Percentiles rank a stretch among this genome's conserved stretches.
phyloP scores from a whole-genome alignment of 352 stramenopile genomes.

The Proteromonas lacertae region DNA sequence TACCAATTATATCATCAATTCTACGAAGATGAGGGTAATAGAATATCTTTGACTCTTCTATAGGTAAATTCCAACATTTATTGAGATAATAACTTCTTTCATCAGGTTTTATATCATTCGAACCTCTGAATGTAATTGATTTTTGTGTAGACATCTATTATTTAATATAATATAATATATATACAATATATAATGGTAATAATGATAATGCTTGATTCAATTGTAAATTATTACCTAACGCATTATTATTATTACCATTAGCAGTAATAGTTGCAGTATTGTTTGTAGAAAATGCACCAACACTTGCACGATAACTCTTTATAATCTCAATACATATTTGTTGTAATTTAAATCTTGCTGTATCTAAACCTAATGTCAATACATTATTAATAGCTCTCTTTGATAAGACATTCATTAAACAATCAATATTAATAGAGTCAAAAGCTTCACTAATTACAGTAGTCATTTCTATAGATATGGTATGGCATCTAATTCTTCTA shows the following conservation, averaged over 20 bases:
- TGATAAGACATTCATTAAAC: constrained; percentile 60
- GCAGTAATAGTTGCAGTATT: background rate
- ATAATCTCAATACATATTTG: constrained; percentile 62
- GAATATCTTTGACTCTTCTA: constrained; percentile 48
- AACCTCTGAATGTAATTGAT: constrained; percentile 72
- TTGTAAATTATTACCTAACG: background rate
- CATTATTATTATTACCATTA: background rate
- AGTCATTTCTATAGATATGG: constrained; percentile 58
- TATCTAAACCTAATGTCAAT: constrained; percentile 69
- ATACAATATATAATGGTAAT: too few species aligned
- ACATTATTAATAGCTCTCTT: constrained; percentile 67
- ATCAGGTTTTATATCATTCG: constrained; percentile 72
- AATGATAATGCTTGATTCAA: background rate
- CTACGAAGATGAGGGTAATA: constrained; percentile 87
- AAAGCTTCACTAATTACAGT: constrained; percentile 3
- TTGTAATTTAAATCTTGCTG: constrained; percentile 52
- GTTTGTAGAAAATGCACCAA: background rate
- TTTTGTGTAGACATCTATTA: constrained; percentile 92
- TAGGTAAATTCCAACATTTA: constrained; percentile 61
- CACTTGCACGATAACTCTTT: constrained; percentile 4
- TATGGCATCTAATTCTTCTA: constrained; percentile 84
- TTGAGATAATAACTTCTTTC: constrained; percentile 64
- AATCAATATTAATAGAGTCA: constrained; percentile 19
- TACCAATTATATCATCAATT: constrained; percentile 42
- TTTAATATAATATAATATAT: constrained; percentile 63